Evolutionary conservation across 2,329 filamentous ascomycete genomes (phyloP).

Genomic region (Thelonectria olida): DNA sequence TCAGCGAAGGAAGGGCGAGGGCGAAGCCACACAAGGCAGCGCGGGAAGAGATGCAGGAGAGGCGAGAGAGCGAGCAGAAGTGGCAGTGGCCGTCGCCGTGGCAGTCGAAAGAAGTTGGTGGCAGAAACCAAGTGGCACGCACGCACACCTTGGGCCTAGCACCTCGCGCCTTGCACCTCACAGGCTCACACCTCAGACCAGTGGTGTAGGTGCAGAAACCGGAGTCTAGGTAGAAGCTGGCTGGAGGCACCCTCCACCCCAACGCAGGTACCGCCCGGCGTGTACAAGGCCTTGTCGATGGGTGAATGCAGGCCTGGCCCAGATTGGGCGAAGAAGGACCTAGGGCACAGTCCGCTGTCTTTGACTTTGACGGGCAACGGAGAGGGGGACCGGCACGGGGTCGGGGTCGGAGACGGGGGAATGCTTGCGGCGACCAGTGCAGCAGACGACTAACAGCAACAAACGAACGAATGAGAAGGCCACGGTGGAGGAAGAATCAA

Average conservation of each 20-base stretch:
- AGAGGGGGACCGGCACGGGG: slow-evolving; percentile 5
- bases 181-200: slow-evolving; percentile 19
- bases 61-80: slow-evolving; percentile 10
- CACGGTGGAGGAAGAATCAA: slow-evolving; percentile 16
- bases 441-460: slow-evolving; percentile 30
- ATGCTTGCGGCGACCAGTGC: slow-evolving; percentile 24
- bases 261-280: slow-evolving; percentile 23
- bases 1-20: slow-evolving; percentile 40
- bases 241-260: slow-evolving; percentile 15
- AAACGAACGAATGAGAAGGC: slow-evolving; percentile 31
- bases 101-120: background rate
- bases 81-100: background rate
- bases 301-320: slow-evolving; percentile 10
- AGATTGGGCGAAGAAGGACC: background rate
- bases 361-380: slow-evolving; percentile 8
- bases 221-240: too few relatives aligned
- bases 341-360: slow-evolving; percentile 2
- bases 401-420: background rate
- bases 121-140: background rate
- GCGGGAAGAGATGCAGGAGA: slow-evolving; percentile 37
- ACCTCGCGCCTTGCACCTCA: slow-evolving; percentile 7
- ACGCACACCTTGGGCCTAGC: slow-evolving; percentile 9
- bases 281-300: slow-evolving; percentile 14
- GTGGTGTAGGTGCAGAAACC: slow-evolving; percentile 21
- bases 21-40: slow-evolving; percentile 52